Base-by-base conservation (phyloP, 768 basidiomycete species). In the Russula abietina region DNA sequence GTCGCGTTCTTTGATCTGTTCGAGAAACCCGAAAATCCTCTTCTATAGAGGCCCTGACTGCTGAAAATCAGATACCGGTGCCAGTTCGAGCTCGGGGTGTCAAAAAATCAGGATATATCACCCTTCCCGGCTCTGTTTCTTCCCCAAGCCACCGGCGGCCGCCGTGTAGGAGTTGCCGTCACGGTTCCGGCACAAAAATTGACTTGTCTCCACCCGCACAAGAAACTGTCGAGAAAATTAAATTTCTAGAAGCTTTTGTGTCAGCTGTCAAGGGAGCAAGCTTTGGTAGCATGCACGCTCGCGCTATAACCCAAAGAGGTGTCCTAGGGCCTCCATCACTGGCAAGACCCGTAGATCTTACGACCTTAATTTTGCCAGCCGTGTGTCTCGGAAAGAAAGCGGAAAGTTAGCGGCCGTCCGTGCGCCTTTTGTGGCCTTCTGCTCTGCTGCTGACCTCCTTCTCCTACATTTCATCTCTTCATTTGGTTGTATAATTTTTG, bases 361-460 rank as follows among this genome's bases (percentile, higher is more conserved):
- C 30, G 46, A 55, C 57, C n/a, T 39, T 30, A 43, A 55, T 64
- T 58, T 59, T 39, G 26, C 24, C 33, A n/a, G 26, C 45, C 38
- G 53, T 45, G 43, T 33, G 55, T 55, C 54, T 60, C 63, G 63
- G 63, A 56, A 64, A 38, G 0, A 17, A 0, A 16, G 24, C 63
- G 63, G 63, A 64, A 63, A 36, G 39, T 3, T 17, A 56, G 28
- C 38, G 28, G 14, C 39, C 52, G 16, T 14, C 16, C 6, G 17
- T 14, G 12, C 41, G 43, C 32, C 53, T 43, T 19, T n/a, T 36
- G 33, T 50, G 24, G 22, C 26, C 30, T 36, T 36, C 59, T 33
- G 24, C 32, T 28, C 53, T 39, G 16, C 41, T 38, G 36, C 39
- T 51, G 3, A 9, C 33, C 22, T 32, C 26, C 49, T 60, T 17